A percentile compares a stretch with the other conserved stretches of the same genome.
Evolutionary conservation across 2,329 filamentous ascomycete species (phyloP).

Genomic region (Colletotrichum incanum): DNA sequence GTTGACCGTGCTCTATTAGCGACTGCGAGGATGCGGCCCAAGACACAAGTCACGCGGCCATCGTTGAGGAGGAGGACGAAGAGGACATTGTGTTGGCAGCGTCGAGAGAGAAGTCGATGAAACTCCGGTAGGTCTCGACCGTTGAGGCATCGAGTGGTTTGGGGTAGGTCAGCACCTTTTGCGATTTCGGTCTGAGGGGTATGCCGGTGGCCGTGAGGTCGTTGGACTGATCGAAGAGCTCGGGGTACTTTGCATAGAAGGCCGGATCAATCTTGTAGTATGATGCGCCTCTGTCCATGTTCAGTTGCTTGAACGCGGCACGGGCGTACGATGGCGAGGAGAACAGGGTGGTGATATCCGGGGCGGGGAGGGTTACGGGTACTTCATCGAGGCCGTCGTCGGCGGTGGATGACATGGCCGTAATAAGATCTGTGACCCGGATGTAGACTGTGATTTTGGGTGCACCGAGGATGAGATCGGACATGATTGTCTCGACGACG

Average conservation of each 20-base stretch:
- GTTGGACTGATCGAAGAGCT: conserved; percentile 48
- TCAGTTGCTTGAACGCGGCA: conserved; percentile 48
- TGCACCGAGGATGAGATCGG: conserved; percentile 47
- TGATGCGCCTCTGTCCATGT: conserved; percentile 52
- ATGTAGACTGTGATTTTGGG: conserved; percentile 49
- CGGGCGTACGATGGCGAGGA: conserved; percentile 46
- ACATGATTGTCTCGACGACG: conserved; percentile 51
- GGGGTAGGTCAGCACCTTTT: conserved; percentile 51
- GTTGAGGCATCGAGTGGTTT: conserved; percentile 48
- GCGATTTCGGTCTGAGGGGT: conserved; percentile 45
- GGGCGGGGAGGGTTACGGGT: conserved; percentile 46
- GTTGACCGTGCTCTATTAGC: conserved; percentile 40
- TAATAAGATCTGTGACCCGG: conserved; percentile 51
- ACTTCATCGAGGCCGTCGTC: conserved; percentile 8
- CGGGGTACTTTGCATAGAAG: conserved; percentile 52
- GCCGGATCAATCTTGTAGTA: conserved; percentile 54
- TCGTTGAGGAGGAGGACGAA: conserved; percentile 17
- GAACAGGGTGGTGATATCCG: conserved; percentile 47
- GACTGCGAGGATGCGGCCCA: background rate
- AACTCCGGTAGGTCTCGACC: conserved; percentile 52
- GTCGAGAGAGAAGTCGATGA: conserved; percentile 52
- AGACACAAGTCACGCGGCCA: conserved; percentile 16
- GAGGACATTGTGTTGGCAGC: conserved; percentile 45
- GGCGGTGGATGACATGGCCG: conserved; percentile 31
- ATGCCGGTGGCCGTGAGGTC: conserved; percentile 50